phyloP scores from a whole-genome alignment of 78 protist species.

The Pelomyxa schiedti region DNA sequence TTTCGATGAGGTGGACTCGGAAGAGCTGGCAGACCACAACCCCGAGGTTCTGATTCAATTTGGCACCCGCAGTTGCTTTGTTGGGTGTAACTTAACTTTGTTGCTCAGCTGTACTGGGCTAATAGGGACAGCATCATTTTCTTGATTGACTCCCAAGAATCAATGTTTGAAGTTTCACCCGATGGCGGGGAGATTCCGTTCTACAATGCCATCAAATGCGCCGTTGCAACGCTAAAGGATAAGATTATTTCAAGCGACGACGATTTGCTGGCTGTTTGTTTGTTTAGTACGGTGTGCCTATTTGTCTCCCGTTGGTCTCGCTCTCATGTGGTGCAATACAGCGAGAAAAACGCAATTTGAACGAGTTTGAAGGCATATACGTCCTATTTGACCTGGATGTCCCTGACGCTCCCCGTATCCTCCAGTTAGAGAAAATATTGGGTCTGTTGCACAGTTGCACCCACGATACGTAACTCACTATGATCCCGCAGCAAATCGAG shows the following conservation, averaged over 20 bases:
- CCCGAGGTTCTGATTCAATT: too few species aligned
- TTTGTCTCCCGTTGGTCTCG: too few species aligned
- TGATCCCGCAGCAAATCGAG: not conserved
- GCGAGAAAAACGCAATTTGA: conserved; percentile 43
- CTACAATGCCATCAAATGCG: conserved; percentile 31
- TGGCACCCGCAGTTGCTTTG: too few species aligned
- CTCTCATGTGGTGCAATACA: too few species aligned
- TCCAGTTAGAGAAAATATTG: conserved; percentile 25
- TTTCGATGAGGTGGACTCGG: too few species aligned
- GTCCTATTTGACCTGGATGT: conserved; percentile 44
- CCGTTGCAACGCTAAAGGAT: conserved; percentile 34
- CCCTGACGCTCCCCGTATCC: conserved; percentile 50
- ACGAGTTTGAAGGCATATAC: conserved; percentile 59
- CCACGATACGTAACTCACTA: not conserved
- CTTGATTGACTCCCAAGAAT: conserved; percentile 31
- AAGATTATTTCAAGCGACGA: conserved; percentile 47
- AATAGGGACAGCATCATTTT: conserved; percentile 41
- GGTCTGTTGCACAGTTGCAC: not conserved
- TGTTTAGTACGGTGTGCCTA: conserved; percentile 55
- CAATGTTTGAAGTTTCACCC: conserved; percentile 36
- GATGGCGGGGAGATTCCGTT: conserved; percentile 37
- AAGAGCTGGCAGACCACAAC: too few species aligned
- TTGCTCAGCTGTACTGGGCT: not conserved
- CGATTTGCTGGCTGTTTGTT: conserved; percentile 43
- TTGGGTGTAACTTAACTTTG: too few species aligned